A percentile compares a stretch with the other conserved stretches of the same genome.
phyloP scores from a whole-genome alignment of 2,329 filamentous ascomycete species.

The Aspergillus japonicus region DNA sequence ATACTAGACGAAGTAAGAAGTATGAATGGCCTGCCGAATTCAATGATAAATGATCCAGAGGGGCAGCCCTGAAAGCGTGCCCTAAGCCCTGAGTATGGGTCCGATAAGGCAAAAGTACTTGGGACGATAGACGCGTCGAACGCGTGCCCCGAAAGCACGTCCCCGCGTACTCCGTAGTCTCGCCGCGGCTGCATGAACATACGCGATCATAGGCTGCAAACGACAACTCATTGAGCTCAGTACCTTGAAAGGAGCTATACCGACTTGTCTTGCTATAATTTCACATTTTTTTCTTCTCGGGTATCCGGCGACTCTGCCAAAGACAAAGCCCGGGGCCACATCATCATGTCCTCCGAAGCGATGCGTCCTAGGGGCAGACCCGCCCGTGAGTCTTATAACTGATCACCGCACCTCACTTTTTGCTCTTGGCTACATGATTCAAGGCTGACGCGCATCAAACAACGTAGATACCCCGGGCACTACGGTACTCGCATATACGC shows the following conservation, averaged over 20 bases:
- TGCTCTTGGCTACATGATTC: background rate
- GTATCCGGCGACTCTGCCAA: background rate
- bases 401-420: background rate
- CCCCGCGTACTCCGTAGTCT: constrained; percentile 1
- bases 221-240: background rate
- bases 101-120: constrained; percentile 24
- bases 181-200: background rate
- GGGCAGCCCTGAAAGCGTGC: constrained; percentile 28
- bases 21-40: no score
- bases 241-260: background rate
- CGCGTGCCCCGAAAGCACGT: constrained; percentile 24
- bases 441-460: background rate
- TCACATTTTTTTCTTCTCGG: background rate
- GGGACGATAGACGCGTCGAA: constrained; percentile 14
- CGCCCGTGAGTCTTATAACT: constrained; percentile 46
- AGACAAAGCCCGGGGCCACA: background rate
- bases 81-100: constrained; percentile 31
- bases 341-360: constrained; percentile 37
- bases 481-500: constrained; percentile 86
- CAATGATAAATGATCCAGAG: background rate
- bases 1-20: no score
- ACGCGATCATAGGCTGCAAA: background rate
- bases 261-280: constrained; percentile 2
- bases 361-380: constrained; percentile 42
- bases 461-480: constrained; percentile 72